These are phyloP conservation scores for Epicoccum sorghinum DNA, from an alignment of 2,329 filamentous ascomycete species.

Conservation along the genomic window DNA sequence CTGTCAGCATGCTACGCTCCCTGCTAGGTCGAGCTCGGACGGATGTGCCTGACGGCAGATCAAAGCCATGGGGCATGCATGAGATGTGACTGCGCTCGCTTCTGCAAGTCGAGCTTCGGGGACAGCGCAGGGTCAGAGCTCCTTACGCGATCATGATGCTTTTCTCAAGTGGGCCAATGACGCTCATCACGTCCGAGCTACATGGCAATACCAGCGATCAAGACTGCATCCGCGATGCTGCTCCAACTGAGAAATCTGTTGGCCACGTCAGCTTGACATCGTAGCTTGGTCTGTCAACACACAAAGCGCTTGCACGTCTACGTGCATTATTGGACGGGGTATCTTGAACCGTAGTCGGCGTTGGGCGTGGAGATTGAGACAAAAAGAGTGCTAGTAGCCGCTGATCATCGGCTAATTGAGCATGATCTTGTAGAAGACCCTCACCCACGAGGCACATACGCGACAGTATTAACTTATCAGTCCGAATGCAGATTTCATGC, in stretches of 20 bases:
- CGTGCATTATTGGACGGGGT: background rate
- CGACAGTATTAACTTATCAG: too few relatives aligned
- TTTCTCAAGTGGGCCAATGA: background rate
- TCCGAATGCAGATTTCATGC: too few relatives aligned
- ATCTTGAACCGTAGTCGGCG: background rate
- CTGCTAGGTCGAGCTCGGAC: background rate
- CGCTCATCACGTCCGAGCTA: background rate
- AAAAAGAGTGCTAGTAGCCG: background rate
- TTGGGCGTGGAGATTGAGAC: background rate
- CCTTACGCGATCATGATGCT: background rate
- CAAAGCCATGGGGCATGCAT: background rate
- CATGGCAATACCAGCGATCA: background rate
- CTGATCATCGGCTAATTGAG: background rate
- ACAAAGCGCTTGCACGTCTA: background rate
- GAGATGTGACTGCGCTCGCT: background rate
- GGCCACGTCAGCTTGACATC: background rate
- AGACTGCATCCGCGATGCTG: background rate
- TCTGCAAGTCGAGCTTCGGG: background rate
- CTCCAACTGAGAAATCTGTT: background rate
- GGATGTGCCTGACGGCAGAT: constrained; percentile 3
- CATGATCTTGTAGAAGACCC: background rate
- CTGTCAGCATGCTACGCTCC: too few relatives aligned
- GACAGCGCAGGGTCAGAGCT: background rate
- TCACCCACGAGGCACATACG: too few relatives aligned
- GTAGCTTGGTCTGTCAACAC: background rate